Percentiles rank a stretch among this genome's conserved stretches.
Conservation (phyloP, 495 filamentous ascomycete species). For the Daldinia grandis region DNA sequence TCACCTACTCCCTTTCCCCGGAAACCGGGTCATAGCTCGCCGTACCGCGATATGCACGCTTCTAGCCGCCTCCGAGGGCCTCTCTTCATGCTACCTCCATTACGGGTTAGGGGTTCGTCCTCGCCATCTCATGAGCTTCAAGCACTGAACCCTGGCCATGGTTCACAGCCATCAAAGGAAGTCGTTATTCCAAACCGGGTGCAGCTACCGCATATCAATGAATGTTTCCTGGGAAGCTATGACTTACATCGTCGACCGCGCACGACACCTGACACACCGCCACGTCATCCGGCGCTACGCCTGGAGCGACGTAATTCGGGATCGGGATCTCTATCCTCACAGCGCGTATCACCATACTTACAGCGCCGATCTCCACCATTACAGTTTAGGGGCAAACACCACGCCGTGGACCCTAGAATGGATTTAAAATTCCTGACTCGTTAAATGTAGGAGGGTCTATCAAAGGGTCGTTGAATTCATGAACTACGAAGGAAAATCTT, state of each 20-base stretch:
- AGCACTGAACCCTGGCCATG: not conserved
- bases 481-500: not conserved
- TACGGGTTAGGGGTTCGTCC: conserved; percentile 18
- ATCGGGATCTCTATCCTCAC: not conserved
- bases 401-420: not conserved
- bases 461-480: not conserved
- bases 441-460: not conserved
- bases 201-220: not conserved
- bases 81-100: conserved; percentile 39
- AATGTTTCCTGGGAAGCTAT: not conserved
- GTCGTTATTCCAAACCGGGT: not conserved
- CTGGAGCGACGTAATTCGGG: not conserved
- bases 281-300: not conserved
- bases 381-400: not conserved
- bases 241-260: not conserved
- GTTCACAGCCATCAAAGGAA: not conserved
- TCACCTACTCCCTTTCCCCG: conserved; percentile 51
- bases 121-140: not conserved
- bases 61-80: not conserved
- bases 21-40: not conserved
- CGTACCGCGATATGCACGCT: not conserved
- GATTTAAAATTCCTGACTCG: not conserved
- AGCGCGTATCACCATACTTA: not conserved
- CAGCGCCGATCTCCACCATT: not conserved
- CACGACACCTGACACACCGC: not conserved